Conservation (phyloP, 495 filamentous ascomycete species). For the Wilcoxina mikolae region DNA sequence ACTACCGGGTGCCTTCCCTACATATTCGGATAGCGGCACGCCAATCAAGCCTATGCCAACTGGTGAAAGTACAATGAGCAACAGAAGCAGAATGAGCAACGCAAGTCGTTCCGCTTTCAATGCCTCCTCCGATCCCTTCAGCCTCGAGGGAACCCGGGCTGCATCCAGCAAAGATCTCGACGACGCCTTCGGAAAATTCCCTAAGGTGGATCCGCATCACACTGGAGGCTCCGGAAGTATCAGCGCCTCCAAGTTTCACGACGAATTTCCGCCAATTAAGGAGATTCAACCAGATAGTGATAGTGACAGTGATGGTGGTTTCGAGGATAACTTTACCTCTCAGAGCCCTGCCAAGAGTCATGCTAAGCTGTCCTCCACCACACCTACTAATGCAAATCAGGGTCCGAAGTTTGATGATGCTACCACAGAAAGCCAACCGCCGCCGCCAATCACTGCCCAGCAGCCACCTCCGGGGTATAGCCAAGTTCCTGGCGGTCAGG, state of each 20-base stretch:
- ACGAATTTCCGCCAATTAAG: conserved; percentile 90
- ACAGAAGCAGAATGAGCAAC: conserved; percentile 27
- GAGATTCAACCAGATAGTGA: conserved; percentile 71
- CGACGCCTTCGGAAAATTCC: conserved; percentile 48
- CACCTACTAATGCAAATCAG: conserved; percentile 15
- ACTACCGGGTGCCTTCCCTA: conserved; percentile 36
- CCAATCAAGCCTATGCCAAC: conserved; percentile 40
- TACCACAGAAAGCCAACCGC: conserved; percentile 16
- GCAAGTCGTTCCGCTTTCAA: conserved; percentile 29
- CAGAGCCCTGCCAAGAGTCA: conserved; percentile 41
- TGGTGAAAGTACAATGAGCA: conserved; percentile 35
- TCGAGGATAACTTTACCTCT: conserved; percentile 83
- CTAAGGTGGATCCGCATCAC: conserved; percentile 16
- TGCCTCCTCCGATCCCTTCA: conserved; percentile 45
- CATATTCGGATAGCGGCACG: conserved; percentile 2
- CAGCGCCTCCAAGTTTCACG: conserved; percentile 35
- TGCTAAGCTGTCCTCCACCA: conserved; percentile 8
- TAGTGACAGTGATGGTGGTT: conserved; percentile 72
- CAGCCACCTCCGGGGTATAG: conserved; percentile 53
- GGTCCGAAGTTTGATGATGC: conserved; percentile 2
- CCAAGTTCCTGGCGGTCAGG: conserved; percentile 34
- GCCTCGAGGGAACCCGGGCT: conserved; percentile 39
- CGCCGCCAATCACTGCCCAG: conserved; percentile 45
- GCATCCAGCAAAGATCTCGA: conserved; percentile 58
- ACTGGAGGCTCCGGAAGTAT: conserved; percentile 31